Evolutionary conservation across 148 eudicot species (phyloP), one percentile per base, ranked within the genome.

Genomic region (Rhododendron griersonianum): DNA sequence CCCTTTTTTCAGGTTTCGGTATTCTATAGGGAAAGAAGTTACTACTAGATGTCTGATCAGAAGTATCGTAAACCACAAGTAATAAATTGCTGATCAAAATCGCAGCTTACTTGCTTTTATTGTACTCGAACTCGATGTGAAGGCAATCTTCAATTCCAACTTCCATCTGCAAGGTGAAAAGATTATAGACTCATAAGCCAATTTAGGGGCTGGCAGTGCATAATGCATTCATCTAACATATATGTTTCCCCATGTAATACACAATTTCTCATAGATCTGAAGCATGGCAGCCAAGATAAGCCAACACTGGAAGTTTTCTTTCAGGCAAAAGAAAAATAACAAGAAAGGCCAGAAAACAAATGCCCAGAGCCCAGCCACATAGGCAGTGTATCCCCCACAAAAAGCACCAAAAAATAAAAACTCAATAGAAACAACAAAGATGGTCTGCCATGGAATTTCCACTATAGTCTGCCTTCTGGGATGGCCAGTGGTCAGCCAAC

Each of bases 101-200:
- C 67, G 19, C 7, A 77, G 25, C 83, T 86, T 91, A 97, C 98
- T 97, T 97, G 99, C 98, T 95, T 88, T 95, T 95, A 83, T 97
- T 94, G 91, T 97, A 97, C 93, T 97, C 99, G 84, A 97, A 97
- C 90, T 97, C 99, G 50, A 95, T 97, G 87, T 97, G 99, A 50
- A 97, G 92, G 90, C 99, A 95, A 87, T 95, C 98, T 91, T 95
- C 98, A 85, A 97, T 97, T 86, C 99, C 98, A 85, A 97, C 99
- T 90, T 97, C 98, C 98, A 97, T 97, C 99, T 97, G 91, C 89
- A 90, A 90, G 82, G 71, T 51, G 69, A 75, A 75, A 48, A 73
- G 69, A 78, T 82, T 78, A 35, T 16, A 37, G 80, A 71, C 30
- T 45, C 16, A 48, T 14, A 69, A 83, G 13, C 50, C 53, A 51